phyloP scores from a whole-genome alignment of 495 filamentous ascomycete genomes.

The Penicillium parvum region DNA sequence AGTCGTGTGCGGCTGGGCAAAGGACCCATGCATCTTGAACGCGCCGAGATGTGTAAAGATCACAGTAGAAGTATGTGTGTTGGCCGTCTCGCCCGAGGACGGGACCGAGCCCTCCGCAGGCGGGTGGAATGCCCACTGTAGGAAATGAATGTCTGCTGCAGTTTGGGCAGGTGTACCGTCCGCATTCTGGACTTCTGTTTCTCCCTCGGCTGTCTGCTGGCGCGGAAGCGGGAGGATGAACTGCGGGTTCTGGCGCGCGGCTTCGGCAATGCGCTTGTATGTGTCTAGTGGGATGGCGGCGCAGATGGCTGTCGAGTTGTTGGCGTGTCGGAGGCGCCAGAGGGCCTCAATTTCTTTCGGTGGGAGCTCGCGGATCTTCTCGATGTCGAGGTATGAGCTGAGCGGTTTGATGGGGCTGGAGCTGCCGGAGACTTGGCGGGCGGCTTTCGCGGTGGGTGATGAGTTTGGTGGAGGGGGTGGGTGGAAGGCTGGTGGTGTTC shows the following conservation, averaged over 20 bases:
- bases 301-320: conserved; percentile 65
- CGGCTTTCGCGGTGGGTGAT: conserved; percentile 31
- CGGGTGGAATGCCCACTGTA: conserved; percentile 76
- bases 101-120: conserved; percentile 67
- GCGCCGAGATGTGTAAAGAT: conserved; percentile 91
- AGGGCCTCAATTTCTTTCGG: conserved; percentile 78
- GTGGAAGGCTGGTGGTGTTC: conserved; percentile 27
- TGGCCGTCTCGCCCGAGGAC: conserved; percentile 23
- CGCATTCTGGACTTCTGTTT: not conserved
- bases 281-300: conserved; percentile 70
- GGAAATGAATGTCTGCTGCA: conserved; percentile 45
- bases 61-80: conserved; percentile 66
- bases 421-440: conserved; percentile 23
- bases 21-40: conserved; percentile 88
- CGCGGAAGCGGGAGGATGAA: conserved; percentile 91
- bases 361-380: conserved; percentile 68
- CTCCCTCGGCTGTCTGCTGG: conserved; percentile 31
- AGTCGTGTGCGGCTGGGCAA: conserved; percentile 84
- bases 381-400: conserved; percentile 74
- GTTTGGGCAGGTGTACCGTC: conserved; percentile 9
- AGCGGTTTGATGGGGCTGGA: conserved; percentile 70
- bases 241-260: conserved; percentile 70
- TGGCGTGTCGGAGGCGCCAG: conserved; percentile 86
- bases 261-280: conserved; percentile 60
- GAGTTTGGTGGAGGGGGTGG: conserved; percentile 28